Evolutionary conservation across 2,329 filamentous ascomycete species (phyloP).

Genomic region (Colletotrichum costaricense): DNA sequence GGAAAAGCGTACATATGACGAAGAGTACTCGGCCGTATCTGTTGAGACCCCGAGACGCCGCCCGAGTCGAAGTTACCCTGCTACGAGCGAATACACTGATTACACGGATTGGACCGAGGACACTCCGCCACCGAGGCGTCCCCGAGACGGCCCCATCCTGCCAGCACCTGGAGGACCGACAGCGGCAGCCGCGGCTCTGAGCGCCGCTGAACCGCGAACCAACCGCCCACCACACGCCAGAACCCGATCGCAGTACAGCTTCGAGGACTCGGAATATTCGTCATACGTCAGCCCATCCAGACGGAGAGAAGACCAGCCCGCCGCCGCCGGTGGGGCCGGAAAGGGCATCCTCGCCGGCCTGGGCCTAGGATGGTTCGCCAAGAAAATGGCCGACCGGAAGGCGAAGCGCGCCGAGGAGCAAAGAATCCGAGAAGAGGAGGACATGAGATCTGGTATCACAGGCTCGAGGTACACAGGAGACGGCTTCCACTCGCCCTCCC

Average conservation of each 20-base stretch:
- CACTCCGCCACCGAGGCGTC: conserved; percentile 29
- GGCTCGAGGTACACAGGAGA: conserved; percentile 78
- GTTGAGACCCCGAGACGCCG: conserved; percentile 69
- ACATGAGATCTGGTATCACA: conserved; percentile 68
- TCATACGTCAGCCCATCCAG: conserved; percentile 73
- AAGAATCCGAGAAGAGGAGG: conserved; percentile 59
- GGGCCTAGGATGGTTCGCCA: conserved; percentile 76
- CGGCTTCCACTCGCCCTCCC: conserved; percentile 62
- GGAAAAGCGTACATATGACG: conserved; percentile 60
- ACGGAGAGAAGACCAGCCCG: conserved; percentile 58
- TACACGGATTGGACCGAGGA: conserved; percentile 52
- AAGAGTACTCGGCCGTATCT: conserved; percentile 72
- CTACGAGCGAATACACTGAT: conserved; percentile 65
- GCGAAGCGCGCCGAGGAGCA: conserved; percentile 61
- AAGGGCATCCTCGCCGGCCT: conserved; percentile 71
- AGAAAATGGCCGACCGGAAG: conserved; percentile 69
- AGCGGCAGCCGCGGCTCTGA: conserved; percentile 57
- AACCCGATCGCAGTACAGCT: conserved; percentile 55
- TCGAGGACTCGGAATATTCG: conserved; percentile 67
- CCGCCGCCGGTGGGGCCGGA: conserved; percentile 59
- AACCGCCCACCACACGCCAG: conserved; percentile 61
- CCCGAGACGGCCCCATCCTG: conserved; percentile 54
- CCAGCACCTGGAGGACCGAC: conserved; percentile 59
- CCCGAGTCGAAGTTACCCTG: conserved; percentile 50
- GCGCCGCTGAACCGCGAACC: conserved; percentile 57